A percentile compares a stretch with the other conserved stretches of the same genome.
Evolutionary conservation across 2,329 filamentous ascomycete species (phyloP).

Genomic region (Verticillium isaacii): DNA sequence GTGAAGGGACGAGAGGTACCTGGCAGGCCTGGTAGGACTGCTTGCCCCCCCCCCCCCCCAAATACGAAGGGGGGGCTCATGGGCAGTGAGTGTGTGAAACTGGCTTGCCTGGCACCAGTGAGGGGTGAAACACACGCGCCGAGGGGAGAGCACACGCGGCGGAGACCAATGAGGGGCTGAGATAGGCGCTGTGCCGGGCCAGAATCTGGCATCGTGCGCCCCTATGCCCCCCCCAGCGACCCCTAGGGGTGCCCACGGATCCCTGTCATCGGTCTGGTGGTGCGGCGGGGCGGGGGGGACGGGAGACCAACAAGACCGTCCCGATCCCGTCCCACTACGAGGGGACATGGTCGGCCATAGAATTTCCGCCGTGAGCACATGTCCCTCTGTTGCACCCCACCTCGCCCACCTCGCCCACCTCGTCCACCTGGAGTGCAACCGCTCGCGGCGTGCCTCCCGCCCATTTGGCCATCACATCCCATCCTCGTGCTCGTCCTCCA

Average conservation of each 20-base stretch:
- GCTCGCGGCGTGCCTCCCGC: background rate
- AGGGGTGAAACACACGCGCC: constrained; percentile 23
- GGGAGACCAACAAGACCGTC: background rate
- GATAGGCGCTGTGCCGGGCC: constrained; percentile 19
- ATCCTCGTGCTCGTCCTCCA: background rate
- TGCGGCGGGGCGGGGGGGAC: background rate
- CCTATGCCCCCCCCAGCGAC: background rate
- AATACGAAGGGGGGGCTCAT: background rate
- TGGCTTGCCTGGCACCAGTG: constrained; percentile 12
- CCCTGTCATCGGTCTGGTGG: background rate
- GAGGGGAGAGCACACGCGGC: constrained; percentile 6
- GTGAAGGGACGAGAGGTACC: background rate
- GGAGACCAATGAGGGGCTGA: constrained; percentile 19
- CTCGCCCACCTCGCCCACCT: background rate
- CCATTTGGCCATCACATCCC: background rate
- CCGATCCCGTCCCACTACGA: background rate
- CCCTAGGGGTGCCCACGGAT: background rate
- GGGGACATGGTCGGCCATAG: background rate
- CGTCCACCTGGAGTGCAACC: background rate
- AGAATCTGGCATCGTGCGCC: too few relatives aligned
- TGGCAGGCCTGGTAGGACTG: too few relatives aligned
- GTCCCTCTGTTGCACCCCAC: background rate
- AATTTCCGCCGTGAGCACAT: background rate
- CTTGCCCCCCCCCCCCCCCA: too few relatives aligned
- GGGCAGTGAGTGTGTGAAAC: constrained; percentile 19